Conservation (phyloP, 192 early-diverging fungal genomes). For the Chytriomyces hyalinus region DNA sequence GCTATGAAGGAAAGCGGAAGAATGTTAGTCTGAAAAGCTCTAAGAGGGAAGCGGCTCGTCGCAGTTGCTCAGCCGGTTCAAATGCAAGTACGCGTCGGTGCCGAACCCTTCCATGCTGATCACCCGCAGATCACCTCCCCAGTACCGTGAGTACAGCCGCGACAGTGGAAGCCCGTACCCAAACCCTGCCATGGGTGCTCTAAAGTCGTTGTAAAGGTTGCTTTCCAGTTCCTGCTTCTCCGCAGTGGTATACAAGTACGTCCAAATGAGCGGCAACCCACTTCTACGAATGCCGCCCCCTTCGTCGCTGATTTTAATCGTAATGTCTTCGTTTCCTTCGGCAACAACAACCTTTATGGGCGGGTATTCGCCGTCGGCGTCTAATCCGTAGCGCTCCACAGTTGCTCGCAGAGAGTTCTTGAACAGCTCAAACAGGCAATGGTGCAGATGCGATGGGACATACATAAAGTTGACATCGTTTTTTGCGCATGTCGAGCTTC, state of each 20-base stretch:
- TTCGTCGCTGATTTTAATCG: constrained; percentile 90
- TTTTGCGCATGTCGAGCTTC: constrained; percentile 25
- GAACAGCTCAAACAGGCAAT: constrained; percentile 95
- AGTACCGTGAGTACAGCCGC: constrained; percentile 90
- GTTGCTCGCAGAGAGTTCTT: constrained; percentile 94
- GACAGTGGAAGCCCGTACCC: constrained; percentile 96
- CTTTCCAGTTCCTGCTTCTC: constrained; percentile 42
- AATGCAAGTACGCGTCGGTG: constrained; percentile 94
- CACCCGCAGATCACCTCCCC: constrained; percentile 92
- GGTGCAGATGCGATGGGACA: constrained; percentile 91
- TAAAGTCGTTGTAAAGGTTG: constrained; percentile 2
- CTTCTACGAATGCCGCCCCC: constrained; percentile 90
- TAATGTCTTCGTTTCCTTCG: constrained; percentile 66
- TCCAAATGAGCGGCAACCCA: constrained; percentile 86
- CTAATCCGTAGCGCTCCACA: constrained; percentile 85
- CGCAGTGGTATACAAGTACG: constrained; percentile 78
- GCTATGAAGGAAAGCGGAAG: too few relatives aligned
- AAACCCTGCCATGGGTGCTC: constrained; percentile 54
- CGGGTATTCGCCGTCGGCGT: constrained; percentile 75
- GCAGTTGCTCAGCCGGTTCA: constrained; percentile 85
- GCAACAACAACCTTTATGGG: constrained; percentile 84
- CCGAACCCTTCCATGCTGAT: constrained; percentile 94
- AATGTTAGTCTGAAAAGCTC: neutral
- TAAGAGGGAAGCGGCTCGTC: constrained; percentile 74
- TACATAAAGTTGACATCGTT: constrained; percentile 89